phyloP scores from a whole-genome alignment of 129 eudicot species.

The Flaveria brownii region DNA sequence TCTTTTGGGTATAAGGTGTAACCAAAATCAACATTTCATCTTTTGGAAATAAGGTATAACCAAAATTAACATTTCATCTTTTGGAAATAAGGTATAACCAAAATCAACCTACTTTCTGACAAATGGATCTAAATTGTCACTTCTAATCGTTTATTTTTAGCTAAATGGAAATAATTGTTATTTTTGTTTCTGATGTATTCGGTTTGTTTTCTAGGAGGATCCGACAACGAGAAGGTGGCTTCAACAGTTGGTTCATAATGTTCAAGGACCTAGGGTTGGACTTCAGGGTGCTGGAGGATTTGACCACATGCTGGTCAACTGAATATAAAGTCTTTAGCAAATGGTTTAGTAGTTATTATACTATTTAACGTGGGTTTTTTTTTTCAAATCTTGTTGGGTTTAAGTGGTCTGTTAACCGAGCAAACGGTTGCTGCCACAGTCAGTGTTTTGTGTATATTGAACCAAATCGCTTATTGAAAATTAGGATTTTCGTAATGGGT shows the following conservation, averaged over 20 bases:
- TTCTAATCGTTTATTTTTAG: too few species aligned
- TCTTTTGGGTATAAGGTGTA: not conserved
- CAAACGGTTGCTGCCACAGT: conserved; percentile 2
- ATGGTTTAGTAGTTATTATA: not conserved
- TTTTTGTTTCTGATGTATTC: not conserved
- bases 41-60: not conserved
- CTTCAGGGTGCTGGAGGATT: conserved; percentile 71
- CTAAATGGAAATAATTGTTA: not conserved
- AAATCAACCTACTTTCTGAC: not conserved
- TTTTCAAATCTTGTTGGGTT: not conserved
- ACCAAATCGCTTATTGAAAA: not conserved
- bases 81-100: not conserved
- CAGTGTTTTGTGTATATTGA: conserved; percentile 23
- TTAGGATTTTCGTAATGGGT: too few species aligned
- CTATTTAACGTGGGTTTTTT: conserved; percentile 2
- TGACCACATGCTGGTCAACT: conserved; percentile 74
- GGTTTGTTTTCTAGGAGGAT: conserved; percentile 11
- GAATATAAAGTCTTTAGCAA: conserved; percentile 2
- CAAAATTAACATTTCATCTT: not conserved
- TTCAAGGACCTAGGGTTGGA: conserved; percentile 46
- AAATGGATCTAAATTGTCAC: not conserved
- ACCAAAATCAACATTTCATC: not conserved
- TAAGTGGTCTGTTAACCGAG: conserved; percentile 9
- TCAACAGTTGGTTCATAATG: conserved; percentile 29
- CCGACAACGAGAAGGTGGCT: conserved; percentile 24